Percentiles rank a stretch among this genome's conserved stretches.
Evolutionary conservation across 306 rosid genomes (phyloP).

Genomic region (Quercus cerris): DNA sequence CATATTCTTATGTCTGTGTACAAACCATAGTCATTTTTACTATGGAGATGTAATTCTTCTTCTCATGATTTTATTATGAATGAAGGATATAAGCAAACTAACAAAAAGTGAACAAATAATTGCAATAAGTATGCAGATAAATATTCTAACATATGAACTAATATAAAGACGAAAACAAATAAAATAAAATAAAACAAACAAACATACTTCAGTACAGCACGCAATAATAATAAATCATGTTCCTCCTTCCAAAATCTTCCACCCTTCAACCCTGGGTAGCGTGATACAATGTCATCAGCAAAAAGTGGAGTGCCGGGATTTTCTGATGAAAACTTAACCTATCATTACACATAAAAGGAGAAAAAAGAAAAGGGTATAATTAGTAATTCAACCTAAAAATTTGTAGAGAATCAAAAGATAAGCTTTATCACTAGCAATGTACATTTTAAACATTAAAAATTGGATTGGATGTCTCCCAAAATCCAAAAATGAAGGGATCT

Average conservation of each 20-base stretch:
- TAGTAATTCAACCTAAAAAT: background rate
- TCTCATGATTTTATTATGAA: slow-evolving; percentile 1
- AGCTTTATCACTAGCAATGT: background rate
- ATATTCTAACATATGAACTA: background rate
- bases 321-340: slow-evolving; percentile 64
- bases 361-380: slow-evolving; percentile 10
- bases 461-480: background rate
- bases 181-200: background rate
- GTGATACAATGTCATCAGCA: slow-evolving; percentile 61
- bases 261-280: slow-evolving; percentile 81
- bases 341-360: slow-evolving; percentile 28
- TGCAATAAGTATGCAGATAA: background rate
- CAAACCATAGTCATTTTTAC: background rate
- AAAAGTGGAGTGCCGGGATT: slow-evolving; percentile 60
- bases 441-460: background rate
- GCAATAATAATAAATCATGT: slow-evolving; percentile 68
- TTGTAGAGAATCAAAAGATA: background rate
- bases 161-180: background rate
- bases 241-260: slow-evolving; percentile 90
- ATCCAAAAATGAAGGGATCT: background rate
- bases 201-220: slow-evolving; percentile 78
- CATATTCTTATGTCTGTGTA: background rate
- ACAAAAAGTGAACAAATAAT: background rate
- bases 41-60: background rate
- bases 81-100: background rate